Base-by-base conservation (phyloP, 2,329 filamentous ascomycete species). In the Ascosphaera apis region DNA sequence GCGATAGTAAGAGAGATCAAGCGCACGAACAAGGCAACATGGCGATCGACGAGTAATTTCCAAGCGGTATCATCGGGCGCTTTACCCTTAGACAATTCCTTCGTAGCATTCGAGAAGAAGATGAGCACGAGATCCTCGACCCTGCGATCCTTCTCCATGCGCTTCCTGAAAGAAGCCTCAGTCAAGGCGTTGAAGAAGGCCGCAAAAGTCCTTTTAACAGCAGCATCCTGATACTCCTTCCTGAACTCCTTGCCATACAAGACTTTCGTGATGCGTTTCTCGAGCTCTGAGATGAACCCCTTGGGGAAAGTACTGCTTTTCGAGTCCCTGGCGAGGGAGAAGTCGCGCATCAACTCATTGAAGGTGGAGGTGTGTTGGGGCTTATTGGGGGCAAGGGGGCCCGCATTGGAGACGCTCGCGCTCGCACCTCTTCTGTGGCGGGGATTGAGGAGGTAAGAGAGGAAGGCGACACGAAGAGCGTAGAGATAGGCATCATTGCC, bases 181-280 rank as follows among this genome's bases (percentile, higher is more conserved):
- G 86, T 93, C 53, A 98, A 79, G 38, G 82, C 78, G 40, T 86
- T 93, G 52, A 93, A 76, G 43, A 92, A 92, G 44, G 82, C 80
- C 37, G 82, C 88, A 58, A 98, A 98, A 2, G 82, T 91, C 41
- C 86, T 70, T 59, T 92, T 93, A 43, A 98, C 76, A 17, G 76
- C 64, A n/a, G 79, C 65, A 60, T 98, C 88, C 50, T 77, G 80
- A 57, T 78, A 98, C 48, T 91, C 88, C 11, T 80, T 82, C 50
- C 86, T 67, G 45, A 66, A 73, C 58, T 95, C 88, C 41, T 66
- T 77, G 28, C 84, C 83, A 46, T 76, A 70, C 47, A 95, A 58
- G 36, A 92, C 76, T 21, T 75, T 75, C 39, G 78, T 76, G 52
- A 92, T 69, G 42, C 83, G 69, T 56, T 84, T 86, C 49, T 79